These are phyloP conservation scores for Fusarium musae DNA, from an alignment of 2,329 filamentous ascomycete species.

Conservation along the genomic window DNA sequence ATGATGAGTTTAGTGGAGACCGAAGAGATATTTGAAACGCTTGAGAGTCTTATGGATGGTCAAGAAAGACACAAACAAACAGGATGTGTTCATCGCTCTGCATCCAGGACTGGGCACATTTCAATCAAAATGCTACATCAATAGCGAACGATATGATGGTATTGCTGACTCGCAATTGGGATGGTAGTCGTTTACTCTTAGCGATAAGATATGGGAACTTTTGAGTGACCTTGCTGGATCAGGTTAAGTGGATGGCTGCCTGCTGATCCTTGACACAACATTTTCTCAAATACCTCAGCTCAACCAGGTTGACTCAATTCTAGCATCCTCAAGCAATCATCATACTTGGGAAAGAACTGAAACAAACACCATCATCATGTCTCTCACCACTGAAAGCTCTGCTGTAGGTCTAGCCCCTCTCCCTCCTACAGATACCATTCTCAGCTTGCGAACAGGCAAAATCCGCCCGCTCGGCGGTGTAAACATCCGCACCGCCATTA, in stretches of 20 bases:
- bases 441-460: conserved; percentile 33
- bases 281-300: background rate
- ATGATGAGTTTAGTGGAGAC: background rate
- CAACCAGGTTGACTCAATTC: background rate
- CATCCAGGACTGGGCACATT: no score
- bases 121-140: background rate
- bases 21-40: background rate
- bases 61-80: background rate
- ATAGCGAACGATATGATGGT: background rate
- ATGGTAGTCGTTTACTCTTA: background rate
- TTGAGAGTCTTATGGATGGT: no score
- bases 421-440: conserved; percentile 23
- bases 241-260: conserved; percentile 14
- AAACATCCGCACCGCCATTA: conserved; percentile 34
- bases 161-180: background rate
- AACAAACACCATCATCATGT: background rate
- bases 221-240: conserved; percentile 8
- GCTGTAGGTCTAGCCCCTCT: conserved; percentile 25
- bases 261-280: background rate
- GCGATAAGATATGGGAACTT: conserved; percentile 9
- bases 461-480: conserved; percentile 23
- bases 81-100: background rate
- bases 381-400: background rate
- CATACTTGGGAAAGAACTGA: background rate
- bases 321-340: background rate